Evolutionary conservation across 345 rosid genomes (phyloP), one percentile per base, ranked within the genome.

Genomic region (Excoecaria cochinchinensis): DNA sequence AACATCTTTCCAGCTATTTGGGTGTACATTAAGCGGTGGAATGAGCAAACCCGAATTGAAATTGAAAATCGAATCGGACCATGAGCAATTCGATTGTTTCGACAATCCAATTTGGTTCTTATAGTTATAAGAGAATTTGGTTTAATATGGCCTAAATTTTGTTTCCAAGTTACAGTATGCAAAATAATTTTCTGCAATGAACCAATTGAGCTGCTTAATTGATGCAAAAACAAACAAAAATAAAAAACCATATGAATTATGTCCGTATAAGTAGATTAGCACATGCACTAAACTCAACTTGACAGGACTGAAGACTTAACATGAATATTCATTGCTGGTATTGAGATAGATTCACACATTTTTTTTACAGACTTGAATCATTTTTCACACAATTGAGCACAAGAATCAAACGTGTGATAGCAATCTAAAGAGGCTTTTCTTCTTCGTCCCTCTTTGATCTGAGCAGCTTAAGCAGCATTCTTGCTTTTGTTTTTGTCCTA

Each of bases 401-500:
- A 21, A 55, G n/a, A n/a, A 55, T 14, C 19, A 16, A 55, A 6
- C n/a, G 16, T 13, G n/a, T 19, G 22, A 55, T 55, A 21, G 46
- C 36, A 40, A 16, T n/a, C 6, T 38, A 38, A 16, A 60, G 8
- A 1, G 3, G 72, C 10, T 74, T 76, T 72, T 71, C 52, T 16
- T 81, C 62, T 39, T 82, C 77, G 25, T 7, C 70, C 75, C 84
- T 82, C 48, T 85, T 82, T 74, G 92, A 85, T 71, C 88, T 74
- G 2, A 89, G 87, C 67, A 87, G 75, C 85, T 84, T 84, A 48
- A 89, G 86, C 82, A 89, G 61, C 83, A 74, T 72, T 42, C 84
- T 81, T 52, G 90, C 90, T 76, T 69, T 84, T 24, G 83, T 79
- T 76, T 89, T 89, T 15, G 92, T 84, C 71, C 85, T 84, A n/a